Base-by-base conservation (phyloP, 345 rosid genomes). In the Capsella bursapastoris region DNA sequence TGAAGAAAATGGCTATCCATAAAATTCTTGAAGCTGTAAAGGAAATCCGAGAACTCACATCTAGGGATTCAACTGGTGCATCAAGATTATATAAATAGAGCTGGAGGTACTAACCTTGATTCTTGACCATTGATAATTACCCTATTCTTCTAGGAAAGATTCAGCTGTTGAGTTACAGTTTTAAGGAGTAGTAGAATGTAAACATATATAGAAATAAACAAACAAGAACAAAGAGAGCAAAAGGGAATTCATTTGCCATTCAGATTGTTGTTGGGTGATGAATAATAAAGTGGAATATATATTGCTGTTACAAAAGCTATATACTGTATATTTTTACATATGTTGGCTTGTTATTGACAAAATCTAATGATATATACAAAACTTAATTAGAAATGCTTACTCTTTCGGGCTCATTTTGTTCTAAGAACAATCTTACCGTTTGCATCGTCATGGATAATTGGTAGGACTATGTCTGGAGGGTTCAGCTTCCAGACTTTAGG, bases 1-100 rank as follows among this genome's bases (percentile, higher is more conserved):
- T 89, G 83, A 86, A 87, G 87, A 89, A 84, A 82, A 90, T 95
- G 98, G 87, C 97, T 0, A 78, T 95, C 22, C 53, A 83, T 68
- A 84, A 91, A 62, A 76, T 89, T 52, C 83, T 80, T 56, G 70
- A 79, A 66, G 98, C 99, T 56, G 74, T 92, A 58, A 83, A 83
- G 74, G 90, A 92, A 80, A 85, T 95, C 37, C 91, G 81, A n/a
- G 86, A 92, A 71, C 86, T 92, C 64, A 89, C 96, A 38, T 75
- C 81, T 43, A 72, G 68, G 14, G 69, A 66, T 66, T 71, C 81
- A 58, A 65, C 57, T 7, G 68, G 57, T 66, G 68, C 77, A 51
- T 65, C 37, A 28, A 77, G 75, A 71, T 31, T 70, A n/a, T 70
- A 70, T 70, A 70, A 31, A 10, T 64, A 64, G 53, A 71, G 28